These are phyloP conservation scores for Cadophora gregata DNA, from an alignment of 2,329 filamentous ascomycete species.

Conservation along the genomic window DNA sequence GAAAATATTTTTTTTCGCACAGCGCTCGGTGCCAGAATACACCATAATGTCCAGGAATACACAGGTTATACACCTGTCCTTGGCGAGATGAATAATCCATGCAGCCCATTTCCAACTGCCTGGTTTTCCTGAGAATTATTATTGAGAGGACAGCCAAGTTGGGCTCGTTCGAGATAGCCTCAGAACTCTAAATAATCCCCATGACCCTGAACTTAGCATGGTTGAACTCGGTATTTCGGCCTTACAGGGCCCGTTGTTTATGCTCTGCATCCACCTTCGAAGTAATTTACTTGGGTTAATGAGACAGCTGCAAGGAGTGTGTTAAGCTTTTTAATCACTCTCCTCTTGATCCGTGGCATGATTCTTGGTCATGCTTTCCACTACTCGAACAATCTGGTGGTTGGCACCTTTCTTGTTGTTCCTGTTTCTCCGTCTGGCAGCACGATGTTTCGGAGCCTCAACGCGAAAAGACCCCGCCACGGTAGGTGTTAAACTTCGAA, in stretches of 20 bases:
- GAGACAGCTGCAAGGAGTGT: conserved; percentile 7
- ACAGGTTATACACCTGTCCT: not conserved
- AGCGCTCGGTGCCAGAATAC: not conserved
- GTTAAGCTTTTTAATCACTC: conserved; percentile 11
- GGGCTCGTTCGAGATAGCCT: not conserved
- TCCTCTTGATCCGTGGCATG: not conserved
- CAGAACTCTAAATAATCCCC: conserved; percentile 13
- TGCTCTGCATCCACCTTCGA: not conserved
- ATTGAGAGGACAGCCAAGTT: not conserved
- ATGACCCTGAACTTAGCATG: not conserved
- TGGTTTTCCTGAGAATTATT: not conserved
- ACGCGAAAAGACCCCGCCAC: not conserved
- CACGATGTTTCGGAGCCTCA: not conserved
- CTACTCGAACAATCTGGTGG: not conserved
- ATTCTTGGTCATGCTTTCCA: not conserved
- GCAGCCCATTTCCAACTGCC: conserved; percentile 1
- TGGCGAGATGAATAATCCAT: not conserved
- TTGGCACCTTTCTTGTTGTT: not conserved
- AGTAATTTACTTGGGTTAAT: not conserved
- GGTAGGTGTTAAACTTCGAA: not conserved
- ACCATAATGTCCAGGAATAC: not conserved
- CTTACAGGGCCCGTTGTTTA: not conserved
- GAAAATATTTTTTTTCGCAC: not conserved
- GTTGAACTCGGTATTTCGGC: not conserved
- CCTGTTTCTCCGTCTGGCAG: not conserved